Evolutionary conservation across 1,139 yeast species (phyloP).

Genomic region (Hanseniaspora uvarum): DNA sequence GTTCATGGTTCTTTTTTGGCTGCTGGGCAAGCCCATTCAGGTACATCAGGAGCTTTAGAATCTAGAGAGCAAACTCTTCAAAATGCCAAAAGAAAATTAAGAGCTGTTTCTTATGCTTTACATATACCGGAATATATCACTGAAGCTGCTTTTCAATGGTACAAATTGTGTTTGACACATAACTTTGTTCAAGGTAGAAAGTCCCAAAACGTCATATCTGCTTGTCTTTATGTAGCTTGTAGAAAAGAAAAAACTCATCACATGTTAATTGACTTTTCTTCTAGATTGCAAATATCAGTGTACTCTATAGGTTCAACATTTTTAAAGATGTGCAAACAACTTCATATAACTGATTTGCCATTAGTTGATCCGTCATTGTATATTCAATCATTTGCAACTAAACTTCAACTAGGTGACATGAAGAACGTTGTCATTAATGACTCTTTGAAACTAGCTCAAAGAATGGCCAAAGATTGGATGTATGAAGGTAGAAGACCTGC

Average conservation of each 20-base stretch:
- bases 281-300: constrained; percentile 79
- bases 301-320: constrained; percentile 94
- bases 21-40: constrained; percentile 73
- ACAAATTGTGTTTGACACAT: constrained; percentile 68
- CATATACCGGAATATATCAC: constrained; percentile 73
- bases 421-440: constrained; percentile 71
- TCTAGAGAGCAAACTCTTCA: constrained; percentile 78
- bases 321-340: constrained; percentile 72
- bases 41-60: constrained; percentile 57
- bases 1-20: constrained; percentile 92
- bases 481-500: constrained; percentile 96
- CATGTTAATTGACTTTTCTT: constrained; percentile 89
- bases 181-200: constrained; percentile 93
- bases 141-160: constrained; percentile 83
- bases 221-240: constrained; percentile 90
- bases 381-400: constrained; percentile 86
- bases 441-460: constrained; percentile 73
- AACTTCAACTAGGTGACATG: constrained; percentile 62
- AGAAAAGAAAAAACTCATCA: constrained; percentile 84
- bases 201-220: constrained; percentile 87
- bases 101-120: constrained; percentile 68
- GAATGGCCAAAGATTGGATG: constrained; percentile 94
- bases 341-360: constrained; percentile 68
- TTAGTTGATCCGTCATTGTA: constrained; percentile 88
- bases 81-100: constrained; percentile 68